Base-by-base conservation (phyloP, 805 yeast species). In the Candida insectorum region DNA sequence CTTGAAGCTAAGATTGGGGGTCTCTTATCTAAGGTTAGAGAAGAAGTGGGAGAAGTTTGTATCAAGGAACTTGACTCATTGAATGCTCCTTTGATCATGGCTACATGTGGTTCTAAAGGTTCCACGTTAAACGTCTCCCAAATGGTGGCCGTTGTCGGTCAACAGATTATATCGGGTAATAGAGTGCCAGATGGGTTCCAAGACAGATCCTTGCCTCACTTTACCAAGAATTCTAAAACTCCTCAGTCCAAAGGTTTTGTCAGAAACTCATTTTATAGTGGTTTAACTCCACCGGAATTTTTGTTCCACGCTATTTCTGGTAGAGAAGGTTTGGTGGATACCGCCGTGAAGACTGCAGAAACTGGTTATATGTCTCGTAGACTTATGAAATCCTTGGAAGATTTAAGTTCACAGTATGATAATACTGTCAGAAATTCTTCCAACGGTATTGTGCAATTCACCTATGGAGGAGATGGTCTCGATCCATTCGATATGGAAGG, bases 171-270 rank as follows among this genome's bases (percentile, higher is more conserved):
- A 48, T 81, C 96, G 4, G 99, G 99, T 62, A 85, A 87, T 57
- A 95, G 99, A 75, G 98, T 93, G 41, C 97, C 98, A 16, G 96
- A 93, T 71, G 99, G 99, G n/a, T 93, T 93, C 74, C 97, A 93
- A 62, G 97, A 93, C 65, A 80, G 99, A 62, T 87, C 98, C 0
- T 68, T 93, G 47, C 99, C 99, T 9, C 99, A 93, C 65, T 93
- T 93, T 69, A 79, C 86, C 30, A 93, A 94, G 62, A 85, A 85
- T 60, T 89, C 97, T 45, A 89, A 91, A 58, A 86, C 97, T 26
- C 98, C 98, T 1, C 96, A 91, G 45, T 86, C 96, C 6, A 93
- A 93, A 63, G 99, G 99, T 52, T 93, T 93, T 52, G 98, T 93
- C 16, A 75, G 96, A 60, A 91, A 94, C 58, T 91, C 97, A 11